Evolutionary conservation across 2,329 filamentous ascomycete genomes (phyloP).

Genomic region (Fusarium agapanthi): DNA sequence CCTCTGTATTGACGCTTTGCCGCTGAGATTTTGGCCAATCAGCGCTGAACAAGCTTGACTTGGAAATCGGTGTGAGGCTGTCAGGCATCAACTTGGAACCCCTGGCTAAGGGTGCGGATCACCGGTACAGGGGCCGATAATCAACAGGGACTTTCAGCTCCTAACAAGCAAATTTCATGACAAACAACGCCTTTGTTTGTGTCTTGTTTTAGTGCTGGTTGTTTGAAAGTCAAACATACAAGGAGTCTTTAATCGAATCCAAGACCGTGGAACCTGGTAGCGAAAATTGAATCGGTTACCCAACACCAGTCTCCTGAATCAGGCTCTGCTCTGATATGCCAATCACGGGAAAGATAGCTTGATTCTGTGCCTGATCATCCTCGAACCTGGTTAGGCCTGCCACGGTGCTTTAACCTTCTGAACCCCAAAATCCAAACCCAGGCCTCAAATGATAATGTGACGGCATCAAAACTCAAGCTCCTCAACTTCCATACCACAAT

Average conservation of each 20-base stretch:
- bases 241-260: not conserved
- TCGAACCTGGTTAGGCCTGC: not conserved
- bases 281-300: not conserved
- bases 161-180: not conserved
- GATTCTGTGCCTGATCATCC: not conserved
- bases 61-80: conserved; percentile 32
- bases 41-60: conserved; percentile 9
- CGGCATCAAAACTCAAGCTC: conserved; percentile 67
- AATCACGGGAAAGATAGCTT: not conserved
- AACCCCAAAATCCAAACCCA: not conserved
- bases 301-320: not conserved
- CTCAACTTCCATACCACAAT: conserved; percentile 82
- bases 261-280: not conserved
- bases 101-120: conserved; percentile 21
- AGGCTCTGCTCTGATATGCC: not conserved
- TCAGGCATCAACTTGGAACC: conserved; percentile 42
- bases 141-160: not conserved
- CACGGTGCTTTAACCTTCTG: too few relatives aligned
- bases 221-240: not conserved
- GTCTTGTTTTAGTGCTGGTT: not conserved
- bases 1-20: conserved; percentile 29
- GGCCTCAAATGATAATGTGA: not conserved
- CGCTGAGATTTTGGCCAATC: conserved; percentile 43
- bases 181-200: not conserved
- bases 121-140: not conserved